These are phyloP conservation scores for Fusarium verrucosum DNA, from an alignment of 2,329 filamentous ascomycete genomes.

Conservation along the genomic window DNA sequence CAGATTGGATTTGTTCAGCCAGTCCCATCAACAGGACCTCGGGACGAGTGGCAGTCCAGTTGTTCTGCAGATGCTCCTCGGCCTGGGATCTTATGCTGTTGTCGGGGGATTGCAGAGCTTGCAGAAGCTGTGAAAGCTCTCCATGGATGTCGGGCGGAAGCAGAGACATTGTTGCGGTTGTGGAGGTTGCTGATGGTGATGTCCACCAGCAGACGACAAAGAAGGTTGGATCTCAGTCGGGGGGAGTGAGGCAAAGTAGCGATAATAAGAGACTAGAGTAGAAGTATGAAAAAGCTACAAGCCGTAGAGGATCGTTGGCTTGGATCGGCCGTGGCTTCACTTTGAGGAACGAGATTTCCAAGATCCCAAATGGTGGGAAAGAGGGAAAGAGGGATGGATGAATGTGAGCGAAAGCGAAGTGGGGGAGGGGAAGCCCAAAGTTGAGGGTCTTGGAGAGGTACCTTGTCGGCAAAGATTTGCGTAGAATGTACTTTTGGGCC, in stretches of 20 bases:
- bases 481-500: conserved; percentile 12
- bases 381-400: conserved; percentile 41
- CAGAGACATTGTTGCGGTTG: conserved; percentile 74
- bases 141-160: conserved; percentile 84
- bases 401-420: conserved; percentile 39
- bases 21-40: conserved; percentile 93
- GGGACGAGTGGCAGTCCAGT: conserved; percentile 84
- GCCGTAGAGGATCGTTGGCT: conserved; percentile 36
- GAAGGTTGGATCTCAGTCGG: conserved; percentile 24
- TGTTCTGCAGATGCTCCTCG: conserved; percentile 88
- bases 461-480: conserved; percentile 5
- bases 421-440: conserved; percentile 42
- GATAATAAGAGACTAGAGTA: conserved; percentile 1
- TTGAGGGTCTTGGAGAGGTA: conserved; percentile 27
- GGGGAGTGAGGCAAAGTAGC: conserved; percentile 6
- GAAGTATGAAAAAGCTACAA: conserved; percentile 28
- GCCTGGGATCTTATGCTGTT: conserved; percentile 86
- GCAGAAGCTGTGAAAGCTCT: conserved; percentile 85
- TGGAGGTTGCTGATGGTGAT: conserved; percentile 42
- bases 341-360: conserved; percentile 37
- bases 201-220: conserved; percentile 45
- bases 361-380: conserved; percentile 41
- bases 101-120: conserved; percentile 88
- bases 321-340: conserved; percentile 24
- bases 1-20: conserved; percentile 86